Evolutionary conservation across 805 yeast species (phyloP), one percentile per base, ranked within the genome.

Genomic region (Kluyveromyces dobzhanskii): DNA sequence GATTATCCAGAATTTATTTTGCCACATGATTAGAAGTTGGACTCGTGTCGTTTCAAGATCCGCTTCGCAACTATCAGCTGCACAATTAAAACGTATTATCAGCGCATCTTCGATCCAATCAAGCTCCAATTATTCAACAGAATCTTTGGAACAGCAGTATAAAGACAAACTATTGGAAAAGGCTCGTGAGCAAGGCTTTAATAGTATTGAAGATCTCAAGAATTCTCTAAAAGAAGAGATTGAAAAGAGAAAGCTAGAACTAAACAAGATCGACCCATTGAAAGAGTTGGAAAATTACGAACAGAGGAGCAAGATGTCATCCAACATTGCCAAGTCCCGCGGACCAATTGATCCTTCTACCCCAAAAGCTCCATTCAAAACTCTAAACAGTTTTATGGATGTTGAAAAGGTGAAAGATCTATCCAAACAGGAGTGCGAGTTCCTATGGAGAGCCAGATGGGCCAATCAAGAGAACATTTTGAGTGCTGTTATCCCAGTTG

Each of bases 371-470:
- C 86, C 90, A 3, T 84, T 71, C 62, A 86, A 86, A 61, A 78
- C 85, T 0, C 65, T 92, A 38, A 67, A 71, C 32, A 76, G 88
- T 1, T 90, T 67, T 57, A 59, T 92, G 30, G 87, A 85, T 40
- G 66, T 76, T 6, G 82, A 73, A 1, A 88, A 86, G 57, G 48
- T 85, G 35, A 43, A 61, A 35, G 69, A 66, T 4, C 70, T 88
- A 38, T 71, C 75, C 0, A 49, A 58, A 3, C 69, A 72, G 44
- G 94, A 85, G 51, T 66, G 90, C 37, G 94, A 84, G 50, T 71
- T 73, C 49, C 64, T 92, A 14, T 92, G 98, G 98, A 78, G 85
- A 56, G 86, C 95, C 0, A 73, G 95, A 47, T 88, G 88, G 63
- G 73, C 74, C 32, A 58, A 62, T 42, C 74, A 73, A 42, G 79